Conservation (phyloP, 2,329 filamentous ascomycete species). For the Talaromyces sp. region DNA sequence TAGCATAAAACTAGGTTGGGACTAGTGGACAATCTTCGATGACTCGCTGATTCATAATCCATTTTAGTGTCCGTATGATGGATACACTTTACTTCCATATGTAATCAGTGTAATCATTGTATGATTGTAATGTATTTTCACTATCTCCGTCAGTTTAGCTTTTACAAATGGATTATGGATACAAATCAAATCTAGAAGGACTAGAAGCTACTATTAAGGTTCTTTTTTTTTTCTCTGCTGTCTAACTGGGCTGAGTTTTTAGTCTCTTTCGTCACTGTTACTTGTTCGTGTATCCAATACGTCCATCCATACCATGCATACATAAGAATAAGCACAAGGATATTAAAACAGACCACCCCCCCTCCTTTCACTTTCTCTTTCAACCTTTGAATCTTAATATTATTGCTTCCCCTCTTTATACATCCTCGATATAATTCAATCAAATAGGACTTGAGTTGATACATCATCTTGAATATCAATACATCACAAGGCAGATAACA, state of each 20-base stretch:
- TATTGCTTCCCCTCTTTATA: neutral
- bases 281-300: neutral
- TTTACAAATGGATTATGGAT: slow-evolving; percentile 1
- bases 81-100: no score
- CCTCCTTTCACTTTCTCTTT: neutral
- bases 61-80: neutral
- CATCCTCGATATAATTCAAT: neutral
- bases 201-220: neutral
- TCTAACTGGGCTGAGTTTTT: slow-evolving; percentile 3
- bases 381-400: neutral
- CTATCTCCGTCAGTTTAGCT: neutral
- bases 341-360: slow-evolving; percentile 13
- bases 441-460: neutral
- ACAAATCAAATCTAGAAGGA: slow-evolving; percentile 1
- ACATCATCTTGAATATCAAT: neutral
- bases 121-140: neutral
- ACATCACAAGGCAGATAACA: neutral
- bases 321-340: slow-evolving; percentile 1
- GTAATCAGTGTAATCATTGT: neutral
- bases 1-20: slow-evolving; percentile 11
- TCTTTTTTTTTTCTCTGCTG: neutral
- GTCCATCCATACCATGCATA: slow-evolving; percentile 2
- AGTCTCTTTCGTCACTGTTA: slow-evolving; percentile 11
- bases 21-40: neutral
- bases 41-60: slow-evolving; percentile 6